Evolutionary conservation across 352 stramenopile species (phyloP).

Genomic region (Globisporangium mamillatum): DNA sequence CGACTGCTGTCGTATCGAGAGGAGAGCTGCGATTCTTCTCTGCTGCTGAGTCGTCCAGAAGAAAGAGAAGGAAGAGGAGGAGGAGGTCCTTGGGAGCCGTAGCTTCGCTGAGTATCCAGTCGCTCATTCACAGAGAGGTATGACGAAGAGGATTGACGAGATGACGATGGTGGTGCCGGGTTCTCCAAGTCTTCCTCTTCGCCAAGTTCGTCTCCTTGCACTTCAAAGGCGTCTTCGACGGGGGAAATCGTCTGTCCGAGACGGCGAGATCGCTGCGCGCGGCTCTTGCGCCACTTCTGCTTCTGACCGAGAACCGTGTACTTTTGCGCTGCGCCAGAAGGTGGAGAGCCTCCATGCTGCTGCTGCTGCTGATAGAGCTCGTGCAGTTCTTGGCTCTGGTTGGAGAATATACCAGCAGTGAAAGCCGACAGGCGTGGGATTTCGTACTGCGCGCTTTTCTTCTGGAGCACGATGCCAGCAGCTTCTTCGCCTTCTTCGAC

Average conservation of each 20-base stretch:
- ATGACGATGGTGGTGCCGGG: conserved; percentile 15
- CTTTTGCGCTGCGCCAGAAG: conserved; percentile 21
- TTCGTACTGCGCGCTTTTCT: conserved; percentile 16
- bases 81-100: not conserved
- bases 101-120: not conserved
- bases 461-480: conserved; percentile 6
- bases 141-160: conserved; percentile 9
- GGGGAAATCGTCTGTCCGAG: conserved; percentile 37
- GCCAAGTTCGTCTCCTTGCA: conserved; percentile 1
- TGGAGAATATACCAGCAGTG: not conserved
- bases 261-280: conserved; percentile 32
- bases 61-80: conserved; percentile 7
- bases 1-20: conserved; percentile 14
- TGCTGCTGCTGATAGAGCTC: not conserved
- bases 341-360: conserved; percentile 37
- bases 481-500: conserved; percentile 13
- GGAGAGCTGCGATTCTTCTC: conserved; percentile 16
- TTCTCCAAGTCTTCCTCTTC: conserved; percentile 19
- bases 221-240: conserved; percentile 23
- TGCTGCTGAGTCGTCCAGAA: conserved; percentile 19
- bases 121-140: conserved; percentile 3
- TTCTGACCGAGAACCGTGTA: conserved; percentile 63
- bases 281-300: conserved; percentile 53
- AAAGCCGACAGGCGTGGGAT: not conserved
- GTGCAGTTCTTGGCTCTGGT: conserved; percentile 11